Base-by-base conservation (phyloP, 345 rosid genomes). In the Dipteronia dyeriana region DNA sequence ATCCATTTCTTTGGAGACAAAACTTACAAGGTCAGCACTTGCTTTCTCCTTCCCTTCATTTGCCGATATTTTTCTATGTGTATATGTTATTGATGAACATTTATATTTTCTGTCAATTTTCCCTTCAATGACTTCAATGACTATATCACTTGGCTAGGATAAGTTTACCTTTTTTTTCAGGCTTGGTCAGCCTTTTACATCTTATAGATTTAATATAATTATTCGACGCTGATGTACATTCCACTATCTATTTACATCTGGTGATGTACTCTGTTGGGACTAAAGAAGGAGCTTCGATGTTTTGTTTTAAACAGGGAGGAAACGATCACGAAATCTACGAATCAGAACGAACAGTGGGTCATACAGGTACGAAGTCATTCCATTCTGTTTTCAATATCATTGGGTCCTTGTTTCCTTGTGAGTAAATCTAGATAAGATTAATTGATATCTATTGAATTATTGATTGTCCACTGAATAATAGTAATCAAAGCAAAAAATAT, bases 1-100 rank as follows among this genome's bases (percentile, higher is more conserved):
- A 92, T 96, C 73, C 99, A 96, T 88, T 96, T 96, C 86, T 96
- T 96, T 74, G 99, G 99, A 56, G 99, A 96, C 91, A 96, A 94
- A 86, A 96, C 99, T 64, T 94, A 92, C 89, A 87, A 93, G 96
- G 99, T 95, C 63, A 31, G 66, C 72, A 34, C 38, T 34, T 34
- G 38, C 38, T 34, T 34, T 5, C 31, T 71, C 75, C n/a, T n/a
- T n/a, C n/a, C n/a, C n/a, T n/a, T n/a, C n/a, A n/a, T n/a, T n/a
- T n/a, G n/a, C n/a, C n/a, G n/a, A n/a, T n/a, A n/a, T n/a, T n/a
- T n/a, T n/a, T n/a, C n/a, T n/a, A n/a, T n/a, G n/a, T n/a, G n/a
- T n/a, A n/a, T n/a, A n/a, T n/a, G n/a, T n/a, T n/a, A n/a, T n/a
- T n/a, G n/a, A n/a, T n/a, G 9, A 60, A 22, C 25, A 8, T 23